Conservation (phyloP, 805 yeast genomes). For the Barnettozyma pratensis region DNA sequence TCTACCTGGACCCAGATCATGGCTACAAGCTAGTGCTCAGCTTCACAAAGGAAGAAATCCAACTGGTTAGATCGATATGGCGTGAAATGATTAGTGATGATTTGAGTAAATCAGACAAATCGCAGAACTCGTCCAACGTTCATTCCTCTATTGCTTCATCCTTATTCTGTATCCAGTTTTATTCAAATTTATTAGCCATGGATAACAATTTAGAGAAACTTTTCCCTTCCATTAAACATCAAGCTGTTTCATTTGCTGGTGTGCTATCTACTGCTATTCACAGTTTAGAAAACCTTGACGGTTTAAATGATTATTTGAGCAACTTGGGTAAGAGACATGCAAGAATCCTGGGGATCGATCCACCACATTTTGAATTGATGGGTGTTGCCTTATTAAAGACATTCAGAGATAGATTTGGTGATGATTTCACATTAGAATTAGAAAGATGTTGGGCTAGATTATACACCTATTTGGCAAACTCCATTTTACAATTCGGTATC, state of each 20-base stretch:
- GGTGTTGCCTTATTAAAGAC: slow-evolving; percentile 69
- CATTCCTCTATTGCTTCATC: slow-evolving; percentile 43
- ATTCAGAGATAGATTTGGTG: slow-evolving; percentile 55
- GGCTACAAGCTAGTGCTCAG: slow-evolving; percentile 26
- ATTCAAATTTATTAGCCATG: slow-evolving; percentile 59
- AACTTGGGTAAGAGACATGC: slow-evolving; percentile 72
- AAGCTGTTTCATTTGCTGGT: slow-evolving; percentile 77
- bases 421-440: slow-evolving; percentile 48
- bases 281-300: slow-evolving; percentile 53
- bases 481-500: slow-evolving; percentile 47
- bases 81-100: slow-evolving; percentile 33
- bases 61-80: slow-evolving; percentile 35
- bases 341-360: slow-evolving; percentile 68
- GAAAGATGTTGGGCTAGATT: slow-evolving; percentile 70
- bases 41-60: slow-evolving; percentile 28
- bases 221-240: slow-evolving; percentile 74
- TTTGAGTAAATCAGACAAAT: slow-evolving; percentile 9
- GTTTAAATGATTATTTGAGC: slow-evolving; percentile 53
- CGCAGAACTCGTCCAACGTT: slow-evolving; percentile 3
- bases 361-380: slow-evolving; percentile 63
- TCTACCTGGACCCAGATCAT: slow-evolving; percentile 15
- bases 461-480: slow-evolving; percentile 63
- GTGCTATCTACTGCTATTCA: slow-evolving; percentile 64
- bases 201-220: slow-evolving; percentile 55
- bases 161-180: slow-evolving; percentile 71